phyloP scores from a whole-genome alignment of 768 basidiomycete genomes.

The Rhodotorula taiwanensis region DNA sequence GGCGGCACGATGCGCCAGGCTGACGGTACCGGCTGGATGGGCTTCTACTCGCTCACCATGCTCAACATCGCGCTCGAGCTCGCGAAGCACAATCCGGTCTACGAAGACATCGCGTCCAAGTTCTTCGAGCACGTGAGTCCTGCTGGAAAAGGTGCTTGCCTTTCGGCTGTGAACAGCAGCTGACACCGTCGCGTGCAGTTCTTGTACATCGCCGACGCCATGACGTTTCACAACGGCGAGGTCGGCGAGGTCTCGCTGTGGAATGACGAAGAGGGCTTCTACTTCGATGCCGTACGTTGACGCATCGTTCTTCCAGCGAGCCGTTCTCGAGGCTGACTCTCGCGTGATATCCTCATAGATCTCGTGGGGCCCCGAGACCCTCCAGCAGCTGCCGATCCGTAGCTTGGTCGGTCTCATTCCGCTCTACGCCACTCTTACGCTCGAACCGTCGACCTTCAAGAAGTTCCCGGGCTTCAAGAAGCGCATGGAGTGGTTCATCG shows the following conservation, averaged over 20 bases:
- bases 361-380: conserved; percentile 49
- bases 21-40: conserved; percentile 99
- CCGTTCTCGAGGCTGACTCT: background rate
- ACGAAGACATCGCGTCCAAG: conserved; percentile 98
- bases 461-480: conserved; percentile 97
- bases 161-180: conserved; percentile 22
- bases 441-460: conserved; percentile 81
- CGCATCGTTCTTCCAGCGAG: background rate
- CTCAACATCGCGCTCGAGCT: conserved; percentile 94
- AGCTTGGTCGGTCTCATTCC: conserved; percentile 97
- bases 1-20: conserved; percentile 91
- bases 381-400: conserved; percentile 86
- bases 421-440: conserved; percentile 84
- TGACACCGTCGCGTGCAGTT: conserved; percentile 60
- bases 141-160: too few species aligned
- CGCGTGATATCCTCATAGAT: conserved; percentile 10
- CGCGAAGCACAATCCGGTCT: conserved; percentile 93
- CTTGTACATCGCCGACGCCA: conserved; percentile 96
- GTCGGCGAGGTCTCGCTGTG: conserved; percentile 75
- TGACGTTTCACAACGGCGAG: conserved; percentile 76
- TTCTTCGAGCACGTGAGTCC: conserved; percentile 69
- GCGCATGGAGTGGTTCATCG: conserved; percentile 96
- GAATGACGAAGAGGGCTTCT: conserved; percentile 96
- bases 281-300: conserved; percentile 69
- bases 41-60: conserved; percentile 97